These are phyloP conservation scores for Canavalia gladiata DNA, from an alignment of 306 rosid species.

Conservation along the genomic window DNA sequence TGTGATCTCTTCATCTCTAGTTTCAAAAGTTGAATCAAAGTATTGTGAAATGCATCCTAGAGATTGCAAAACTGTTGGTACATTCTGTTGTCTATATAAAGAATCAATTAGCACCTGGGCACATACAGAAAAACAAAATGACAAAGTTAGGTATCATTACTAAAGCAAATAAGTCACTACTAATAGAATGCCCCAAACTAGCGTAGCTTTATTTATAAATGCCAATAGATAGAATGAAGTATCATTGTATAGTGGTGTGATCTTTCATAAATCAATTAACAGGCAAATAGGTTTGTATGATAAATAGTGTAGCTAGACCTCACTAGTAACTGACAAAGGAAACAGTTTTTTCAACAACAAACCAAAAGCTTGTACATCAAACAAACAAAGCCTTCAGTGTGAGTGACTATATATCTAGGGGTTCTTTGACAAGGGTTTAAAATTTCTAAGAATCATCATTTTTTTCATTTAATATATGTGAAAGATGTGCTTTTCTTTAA, in stretches of 20 bases:
- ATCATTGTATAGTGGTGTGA: neutral
- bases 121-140: constrained; percentile 29
- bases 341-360: neutral
- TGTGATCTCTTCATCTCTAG: constrained; percentile 70
- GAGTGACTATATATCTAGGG: neutral
- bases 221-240: neutral
- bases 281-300: neutral
- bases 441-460: too few relatives aligned
- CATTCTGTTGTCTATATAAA: constrained; percentile 63
- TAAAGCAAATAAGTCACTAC: constrained; percentile 23
- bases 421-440: too few relatives aligned
- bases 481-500: too few relatives aligned
- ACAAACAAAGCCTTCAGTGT: neutral
- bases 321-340: neutral
- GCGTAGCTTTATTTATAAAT: neutral
- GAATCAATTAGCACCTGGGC: constrained; percentile 71
- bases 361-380: neutral
- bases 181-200: constrained; percentile 27
- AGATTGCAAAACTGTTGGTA: constrained; percentile 89
- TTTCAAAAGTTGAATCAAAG: constrained; percentile 72
- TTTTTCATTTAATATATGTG: too few relatives aligned
- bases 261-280: neutral
- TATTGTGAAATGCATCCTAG: constrained; percentile 83
- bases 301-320: neutral
- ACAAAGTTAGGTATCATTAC: constrained; percentile 20